Evolutionary conservation across 176 grass and related monocot genomes (phyloP).

Genomic region (Tillandsia leiboldiana): DNA sequence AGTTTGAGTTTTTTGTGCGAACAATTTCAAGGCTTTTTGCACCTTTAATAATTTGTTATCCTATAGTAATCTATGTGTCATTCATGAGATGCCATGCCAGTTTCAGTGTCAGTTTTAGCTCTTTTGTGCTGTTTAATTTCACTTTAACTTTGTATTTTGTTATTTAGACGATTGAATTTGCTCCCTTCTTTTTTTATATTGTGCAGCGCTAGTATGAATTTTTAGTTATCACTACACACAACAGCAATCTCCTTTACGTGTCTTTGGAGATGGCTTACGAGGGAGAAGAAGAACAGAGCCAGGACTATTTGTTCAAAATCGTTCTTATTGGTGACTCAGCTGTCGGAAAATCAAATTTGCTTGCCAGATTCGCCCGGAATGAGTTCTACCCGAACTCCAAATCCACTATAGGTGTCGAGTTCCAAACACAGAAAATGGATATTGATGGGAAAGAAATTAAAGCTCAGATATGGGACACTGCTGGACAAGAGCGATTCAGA

Average conservation of each 20-base stretch:
- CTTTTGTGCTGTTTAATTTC: too few relatives aligned
- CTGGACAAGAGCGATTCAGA: constrained; percentile 66
- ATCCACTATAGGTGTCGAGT: constrained; percentile 62
- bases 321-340: constrained; percentile 54
- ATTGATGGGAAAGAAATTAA: constrained; percentile 74
- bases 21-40: too few relatives aligned
- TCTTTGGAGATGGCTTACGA: constrained; percentile 38
- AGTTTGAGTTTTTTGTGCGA: too few relatives aligned
- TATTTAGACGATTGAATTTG: too few relatives aligned
- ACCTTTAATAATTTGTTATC: too few relatives aligned
- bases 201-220: neutral
- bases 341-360: constrained; percentile 65
- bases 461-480: constrained; percentile 75
- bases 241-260: too few relatives aligned
- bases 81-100: too few relatives aligned
- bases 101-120: too few relatives aligned
- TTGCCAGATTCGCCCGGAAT: constrained; percentile 51
- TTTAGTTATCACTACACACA: constrained; percentile 1
- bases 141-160: too few relatives aligned
- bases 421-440: constrained; percentile 55
- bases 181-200: neutral
- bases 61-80: too few relatives aligned
- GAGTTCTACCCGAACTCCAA: constrained; percentile 61
- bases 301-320: constrained; percentile 64
- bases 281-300: constrained; percentile 40